Percentiles rank a stretch among this genome's conserved stretches.
Evolutionary conservation across 176 grass and related monocot genomes (phyloP).

Genomic region (Avena sativa): DNA sequence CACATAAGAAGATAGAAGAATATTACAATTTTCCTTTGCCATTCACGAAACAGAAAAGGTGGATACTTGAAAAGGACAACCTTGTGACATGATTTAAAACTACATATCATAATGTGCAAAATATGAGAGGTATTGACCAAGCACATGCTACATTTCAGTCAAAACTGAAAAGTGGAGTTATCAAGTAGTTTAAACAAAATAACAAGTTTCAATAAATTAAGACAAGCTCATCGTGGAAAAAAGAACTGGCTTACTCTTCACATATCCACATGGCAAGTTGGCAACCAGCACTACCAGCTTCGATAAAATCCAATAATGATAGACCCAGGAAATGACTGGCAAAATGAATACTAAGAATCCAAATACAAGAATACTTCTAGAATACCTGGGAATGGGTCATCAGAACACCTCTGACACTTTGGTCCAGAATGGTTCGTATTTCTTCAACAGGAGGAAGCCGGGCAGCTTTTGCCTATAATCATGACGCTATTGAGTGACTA

Average conservation of each 20-base stretch:
- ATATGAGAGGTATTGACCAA: neutral
- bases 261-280: constrained; percentile 12
- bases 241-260: neutral
- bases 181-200: neutral
- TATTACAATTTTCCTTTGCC: neutral
- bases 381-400: constrained; percentile 83
- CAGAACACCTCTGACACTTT: constrained; percentile 72
- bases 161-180: neutral
- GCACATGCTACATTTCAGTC: neutral
- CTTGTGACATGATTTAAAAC: constrained; percentile 3
- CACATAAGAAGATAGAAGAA: neutral
- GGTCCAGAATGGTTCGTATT: constrained; percentile 74
- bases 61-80: constrained; percentile 10
- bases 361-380: constrained; percentile 21
- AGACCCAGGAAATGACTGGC: neutral
- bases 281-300: neutral
- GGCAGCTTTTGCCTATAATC: constrained; percentile 67
- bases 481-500: constrained; percentile 3
- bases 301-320: neutral
- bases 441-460: constrained; percentile 76
- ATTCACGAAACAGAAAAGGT: constrained; percentile 2
- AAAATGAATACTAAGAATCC: neutral
- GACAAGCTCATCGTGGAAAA: neutral
- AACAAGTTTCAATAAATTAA: constrained; percentile 17
- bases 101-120: neutral